A percentile compares a stretch with the other conserved stretches of the same genome.
Conservation (phyloP, 1,284 basidiomycete genomes). For the Ustilago cynodontis region DNA sequence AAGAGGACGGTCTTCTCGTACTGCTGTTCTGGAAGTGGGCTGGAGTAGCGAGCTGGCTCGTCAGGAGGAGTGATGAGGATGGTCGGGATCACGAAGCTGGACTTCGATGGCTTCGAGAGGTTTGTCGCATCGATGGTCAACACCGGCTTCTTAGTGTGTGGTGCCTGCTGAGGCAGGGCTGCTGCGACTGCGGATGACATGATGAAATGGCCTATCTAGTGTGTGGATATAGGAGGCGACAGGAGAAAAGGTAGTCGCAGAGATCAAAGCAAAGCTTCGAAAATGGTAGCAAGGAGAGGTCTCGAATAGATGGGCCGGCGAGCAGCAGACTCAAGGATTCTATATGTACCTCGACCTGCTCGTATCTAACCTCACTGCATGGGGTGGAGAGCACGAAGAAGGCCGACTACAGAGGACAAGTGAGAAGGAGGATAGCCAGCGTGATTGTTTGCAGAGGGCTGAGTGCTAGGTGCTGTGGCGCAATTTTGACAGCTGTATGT, state of each 20-base stretch:
- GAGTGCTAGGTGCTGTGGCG: not conserved
- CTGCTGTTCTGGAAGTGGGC: slow-evolving; percentile 48
- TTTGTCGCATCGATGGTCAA: slow-evolving; percentile 23
- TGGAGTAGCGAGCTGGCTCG: slow-evolving; percentile 35
- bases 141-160: slow-evolving; percentile 12
- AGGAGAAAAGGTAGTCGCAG: not conserved
- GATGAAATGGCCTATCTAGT: not conserved
- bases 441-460: not conserved
- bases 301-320: not conserved
- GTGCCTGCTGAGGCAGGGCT: slow-evolving; percentile 3
- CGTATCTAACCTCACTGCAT: slow-evolving; percentile 1
- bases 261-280: no score
- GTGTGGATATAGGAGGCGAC: not conserved
- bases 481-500: not conserved
- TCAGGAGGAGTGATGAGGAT: slow-evolving; percentile 57
- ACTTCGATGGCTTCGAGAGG: slow-evolving; percentile 3
- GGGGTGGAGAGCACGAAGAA: slow-evolving; percentile 7
- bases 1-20: slow-evolving; percentile 57
- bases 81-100: slow-evolving; percentile 39
- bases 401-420: not conserved
- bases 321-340: not conserved
- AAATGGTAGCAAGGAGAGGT: not conserved
- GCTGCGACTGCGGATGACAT: slow-evolving; percentile 29
- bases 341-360: slow-evolving; percentile 3
- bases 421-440: not conserved